Evolutionary conservation across 495 filamentous ascomycete species (phyloP), one percentile per base, ranked within the genome.

Genomic region (Lasiosphaeria miniovina): DNA sequence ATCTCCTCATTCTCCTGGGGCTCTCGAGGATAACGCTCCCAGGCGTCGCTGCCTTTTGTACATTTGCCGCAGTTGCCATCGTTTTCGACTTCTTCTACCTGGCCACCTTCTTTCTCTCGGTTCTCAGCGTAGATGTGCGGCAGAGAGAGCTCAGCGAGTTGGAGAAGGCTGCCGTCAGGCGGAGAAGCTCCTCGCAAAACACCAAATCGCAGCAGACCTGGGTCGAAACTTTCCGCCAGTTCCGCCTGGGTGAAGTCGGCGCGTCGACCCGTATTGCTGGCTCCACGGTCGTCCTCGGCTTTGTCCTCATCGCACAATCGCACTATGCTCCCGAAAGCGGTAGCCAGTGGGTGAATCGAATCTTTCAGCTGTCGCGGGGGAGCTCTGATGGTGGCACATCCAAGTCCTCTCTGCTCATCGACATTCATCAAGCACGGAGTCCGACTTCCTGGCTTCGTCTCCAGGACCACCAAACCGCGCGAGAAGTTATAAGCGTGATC

Each of bases 391-490:
- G 55, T n/a, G 57, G 58, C 53, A 64, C 67, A 3, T 67, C 76
- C n/a, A 74, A 74, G 64, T 65, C 75, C 43, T 70, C 77, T 0
- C 58, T 74, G 3, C 62, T 80, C 38, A 70, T 74, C 11, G 77
- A 81, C 48, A 80, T 90, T 57, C 83, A 90, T 61, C 86, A 88
- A 63, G 86, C 85, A 8, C 75, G 88, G 45, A 86, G 84, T 40
- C 87, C 87, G 6, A 83, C 81, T 8, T 82, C 86, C 32, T 91
- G 88, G 88, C 74, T 91, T 38, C 76, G 80, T 15, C 77, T 89
- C 60, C 88, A 91, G 72, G 88, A 90, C 59, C 84, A 89, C 63
- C 82, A 88, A 59, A 90, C 88, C 0, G 87, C 86, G 7, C 80
- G 80, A 53, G 88, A 91, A 62, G 76, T 90, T 12, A 88, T 91